Conservation (phyloP, 208 protist genomes). For the Naegleria fowleri region DNA sequence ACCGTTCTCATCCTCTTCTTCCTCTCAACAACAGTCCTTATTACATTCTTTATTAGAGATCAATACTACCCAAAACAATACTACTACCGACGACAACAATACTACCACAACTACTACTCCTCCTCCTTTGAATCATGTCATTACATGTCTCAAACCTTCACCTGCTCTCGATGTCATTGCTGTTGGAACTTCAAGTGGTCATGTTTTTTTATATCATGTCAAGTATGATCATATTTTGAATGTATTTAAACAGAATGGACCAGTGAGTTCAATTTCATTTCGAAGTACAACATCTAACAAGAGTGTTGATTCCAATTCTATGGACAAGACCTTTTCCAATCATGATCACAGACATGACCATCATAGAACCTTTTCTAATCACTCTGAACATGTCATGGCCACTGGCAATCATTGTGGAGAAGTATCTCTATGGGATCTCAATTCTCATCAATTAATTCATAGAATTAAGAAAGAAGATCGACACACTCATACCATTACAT, state of each 20-base stretch:
- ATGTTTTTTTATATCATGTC: neutral
- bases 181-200: neutral
- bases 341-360: no score
- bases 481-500: neutral
- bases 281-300: neutral
- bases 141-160: neutral
- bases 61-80: no score
- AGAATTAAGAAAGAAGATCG: neutral
- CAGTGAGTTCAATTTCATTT: conserved; percentile 10
- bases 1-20: neutral
- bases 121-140: no score
- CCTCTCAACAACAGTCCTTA: neutral
- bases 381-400: neutral
- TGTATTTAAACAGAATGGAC: neutral
- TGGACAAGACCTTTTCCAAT: neutral
- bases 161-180: neutral
- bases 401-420: neutral
- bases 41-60: neutral
- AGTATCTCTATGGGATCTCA: neutral
- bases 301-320: neutral
- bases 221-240: neutral
- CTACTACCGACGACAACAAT: no score
- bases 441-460: neutral
- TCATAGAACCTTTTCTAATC: neutral
- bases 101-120: no score